These are phyloP conservation scores for Raphanus hybrid DNA, from an alignment of 441 rosid species.

Conservation along the genomic window DNA sequence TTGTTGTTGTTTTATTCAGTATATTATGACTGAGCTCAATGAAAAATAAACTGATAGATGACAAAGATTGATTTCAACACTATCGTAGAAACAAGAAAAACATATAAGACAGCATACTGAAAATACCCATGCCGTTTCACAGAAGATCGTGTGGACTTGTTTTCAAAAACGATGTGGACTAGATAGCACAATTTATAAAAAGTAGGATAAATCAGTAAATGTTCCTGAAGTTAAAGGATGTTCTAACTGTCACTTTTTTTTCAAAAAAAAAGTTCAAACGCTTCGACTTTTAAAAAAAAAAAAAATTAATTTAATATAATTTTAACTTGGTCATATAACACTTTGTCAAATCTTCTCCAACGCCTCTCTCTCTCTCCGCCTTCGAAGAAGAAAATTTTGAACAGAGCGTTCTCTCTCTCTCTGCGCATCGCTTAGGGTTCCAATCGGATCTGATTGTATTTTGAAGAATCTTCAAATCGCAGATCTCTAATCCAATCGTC, in stretches of 20 bases:
- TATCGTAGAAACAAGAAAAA: constrained; percentile 11
- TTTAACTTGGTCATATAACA: background rate
- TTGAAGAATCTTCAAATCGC: too few relatives aligned
- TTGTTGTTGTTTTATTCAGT: background rate
- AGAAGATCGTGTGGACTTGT: constrained; percentile 28
- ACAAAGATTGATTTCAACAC: background rate
- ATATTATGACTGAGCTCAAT: background rate
- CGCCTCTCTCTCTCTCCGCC: constrained; percentile 30
- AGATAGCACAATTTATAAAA: background rate
- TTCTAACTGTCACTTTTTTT: background rate
- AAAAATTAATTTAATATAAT: background rate
- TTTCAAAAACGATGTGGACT: constrained; percentile 20
- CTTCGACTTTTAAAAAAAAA: background rate
- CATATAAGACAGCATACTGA: constrained; percentile 2
- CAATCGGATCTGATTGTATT: constrained; percentile 37
- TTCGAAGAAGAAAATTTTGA: constrained; percentile 14
- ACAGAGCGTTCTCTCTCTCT: background rate
- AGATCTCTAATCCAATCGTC: too few relatives aligned
- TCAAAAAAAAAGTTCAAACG: background rate
- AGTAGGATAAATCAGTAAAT: background rate
- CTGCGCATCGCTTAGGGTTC: constrained; percentile 24
- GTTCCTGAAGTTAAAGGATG: background rate
- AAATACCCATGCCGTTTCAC: constrained; percentile 19
- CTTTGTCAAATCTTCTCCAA: constrained; percentile 32
- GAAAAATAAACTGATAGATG: background rate